A percentile compares a stretch with the other conserved stretches of the same genome.
Evolutionary conservation across 441 rosid genomes (phyloP).

Genomic region (Brassica hybrid): DNA sequence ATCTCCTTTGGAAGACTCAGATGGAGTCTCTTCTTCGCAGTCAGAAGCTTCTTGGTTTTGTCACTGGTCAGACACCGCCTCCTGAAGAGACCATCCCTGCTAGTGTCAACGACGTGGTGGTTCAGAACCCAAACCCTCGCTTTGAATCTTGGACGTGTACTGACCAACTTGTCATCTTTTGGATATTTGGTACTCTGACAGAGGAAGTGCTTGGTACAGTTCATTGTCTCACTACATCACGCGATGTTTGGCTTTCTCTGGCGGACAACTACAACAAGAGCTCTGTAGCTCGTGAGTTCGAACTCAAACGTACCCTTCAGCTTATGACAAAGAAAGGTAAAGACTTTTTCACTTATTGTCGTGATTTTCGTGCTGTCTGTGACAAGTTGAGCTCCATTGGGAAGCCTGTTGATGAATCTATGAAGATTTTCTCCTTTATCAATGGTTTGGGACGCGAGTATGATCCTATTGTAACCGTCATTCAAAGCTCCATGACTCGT

Average conservation of each 20-base stretch:
- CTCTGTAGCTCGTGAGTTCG: background rate
- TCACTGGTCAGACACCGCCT: background rate
- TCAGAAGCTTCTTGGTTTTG: too few relatives aligned
- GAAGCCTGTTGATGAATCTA: background rate
- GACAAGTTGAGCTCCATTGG: background rate
- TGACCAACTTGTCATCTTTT: background rate
- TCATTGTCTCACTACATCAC: rapidly evolving
- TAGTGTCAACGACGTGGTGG: background rate
- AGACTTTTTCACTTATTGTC: rapidly evolving
- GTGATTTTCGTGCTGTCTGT: background rate
- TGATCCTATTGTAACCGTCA: background rate
- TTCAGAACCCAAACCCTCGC: background rate
- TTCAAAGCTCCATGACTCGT: background rate
- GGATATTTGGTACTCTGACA: background rate
- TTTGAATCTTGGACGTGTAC: background rate
- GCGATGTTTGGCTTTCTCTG: background rate
- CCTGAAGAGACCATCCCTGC: background rate
- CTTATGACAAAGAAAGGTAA: background rate
- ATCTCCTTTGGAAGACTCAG: too few relatives aligned
- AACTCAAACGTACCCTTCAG: background rate
- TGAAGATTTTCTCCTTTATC: background rate
- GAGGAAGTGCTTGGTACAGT: background rate
- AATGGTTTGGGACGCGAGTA: background rate
- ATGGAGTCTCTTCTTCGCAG: too few relatives aligned
- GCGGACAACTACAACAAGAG: background rate